These are phyloP conservation scores for Raphanus hybrid DNA, from an alignment of 441 rosid species.

Conservation along the genomic window DNA sequence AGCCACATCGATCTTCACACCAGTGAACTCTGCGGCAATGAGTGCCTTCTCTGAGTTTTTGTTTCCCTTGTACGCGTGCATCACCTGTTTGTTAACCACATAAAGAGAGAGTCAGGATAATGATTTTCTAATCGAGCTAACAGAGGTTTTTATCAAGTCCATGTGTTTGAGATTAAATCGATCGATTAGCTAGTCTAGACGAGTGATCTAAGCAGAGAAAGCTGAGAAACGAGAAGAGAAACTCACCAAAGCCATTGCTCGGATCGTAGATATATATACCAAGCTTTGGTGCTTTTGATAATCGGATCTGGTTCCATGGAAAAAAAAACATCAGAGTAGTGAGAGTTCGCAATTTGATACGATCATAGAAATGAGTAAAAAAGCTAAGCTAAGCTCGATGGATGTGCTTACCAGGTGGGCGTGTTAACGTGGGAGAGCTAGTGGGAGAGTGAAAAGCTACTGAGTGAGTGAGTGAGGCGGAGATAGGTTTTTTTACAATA, in stretches of 20 bases:
- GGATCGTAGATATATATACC: background rate
- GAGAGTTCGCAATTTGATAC: no score
- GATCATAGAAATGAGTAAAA: no score
- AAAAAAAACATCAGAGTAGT: no score
- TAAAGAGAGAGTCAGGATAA: background rate
- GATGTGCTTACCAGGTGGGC: no score
- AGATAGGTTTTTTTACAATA: background rate
- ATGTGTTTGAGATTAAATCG: background rate
- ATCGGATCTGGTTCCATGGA: background rate
- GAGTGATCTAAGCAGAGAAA: background rate
- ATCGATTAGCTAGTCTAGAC: background rate
- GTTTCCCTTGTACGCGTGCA: conserved; percentile 63
- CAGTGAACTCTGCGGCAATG: conserved; percentile 81
- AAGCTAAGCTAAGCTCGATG: background rate
- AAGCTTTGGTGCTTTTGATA: background rate
- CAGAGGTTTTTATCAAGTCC: no score
- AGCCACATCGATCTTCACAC: conserved; percentile 59
- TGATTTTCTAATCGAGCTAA: no score
- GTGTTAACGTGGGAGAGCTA: no score
- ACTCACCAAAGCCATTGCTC: background rate
- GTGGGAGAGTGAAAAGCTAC: no score
- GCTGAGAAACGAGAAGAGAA: background rate
- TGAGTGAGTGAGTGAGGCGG: background rate
- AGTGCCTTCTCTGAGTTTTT: conserved; percentile 68
- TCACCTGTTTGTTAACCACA: conserved; percentile 43